Evolutionary conservation across 2,329 filamentous ascomycete genomes (phyloP), one percentile per base, ranked within the genome.

Genomic region (Penicillium decumbens): DNA sequence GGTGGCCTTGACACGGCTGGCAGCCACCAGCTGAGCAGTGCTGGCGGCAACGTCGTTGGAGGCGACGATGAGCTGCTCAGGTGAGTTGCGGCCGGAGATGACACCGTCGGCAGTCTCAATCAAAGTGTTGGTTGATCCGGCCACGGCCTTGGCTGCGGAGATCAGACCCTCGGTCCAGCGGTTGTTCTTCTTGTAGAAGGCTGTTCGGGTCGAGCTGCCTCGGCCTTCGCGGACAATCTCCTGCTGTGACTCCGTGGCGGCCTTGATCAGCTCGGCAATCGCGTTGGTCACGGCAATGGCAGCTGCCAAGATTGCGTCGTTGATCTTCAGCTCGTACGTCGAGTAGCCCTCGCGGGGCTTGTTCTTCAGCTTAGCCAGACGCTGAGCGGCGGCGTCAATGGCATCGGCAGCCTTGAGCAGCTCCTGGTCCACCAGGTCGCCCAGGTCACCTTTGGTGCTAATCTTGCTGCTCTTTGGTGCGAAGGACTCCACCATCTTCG

Each of bases 121-220:
- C 59, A 98, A 82, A 37, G 86, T 93, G 74, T 96, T 97, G 9
- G 93, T 98, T 13, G 90, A 95, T 1, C 81, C 81, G 3, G 93
- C 93, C 15, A 98, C 93, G 0, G 93, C 93, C 75, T 98, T 98
- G 57, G 93, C 92, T 0, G 93, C 93, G 32, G 89, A 95, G 67
- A 98, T 96, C 53, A 98, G 83, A 41, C 93, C 93, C 67, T 98
- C 93, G 0, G 93, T 98, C 93, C 93, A 98, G 45, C 93, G 83
- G 75, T 97, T 98, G 80, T 98, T 96, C 78, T 97, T 97, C 81
- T 97, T 97, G 84, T 98, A 98, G 72, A 98, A 98, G 23, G 91
- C 90, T 1, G 91, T 95, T 50, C 85, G 82, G 39, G 89, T 95
- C 44, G 88, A 89, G 24, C 85, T 87, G 30, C 93, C 93, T 18